A percentile compares a stretch with the other conserved stretches of the same genome.
These are phyloP conservation scores for Annulohypoxylon moriforme DNA, from an alignment of 495 filamentous ascomycete species.

Conservation along the genomic window DNA sequence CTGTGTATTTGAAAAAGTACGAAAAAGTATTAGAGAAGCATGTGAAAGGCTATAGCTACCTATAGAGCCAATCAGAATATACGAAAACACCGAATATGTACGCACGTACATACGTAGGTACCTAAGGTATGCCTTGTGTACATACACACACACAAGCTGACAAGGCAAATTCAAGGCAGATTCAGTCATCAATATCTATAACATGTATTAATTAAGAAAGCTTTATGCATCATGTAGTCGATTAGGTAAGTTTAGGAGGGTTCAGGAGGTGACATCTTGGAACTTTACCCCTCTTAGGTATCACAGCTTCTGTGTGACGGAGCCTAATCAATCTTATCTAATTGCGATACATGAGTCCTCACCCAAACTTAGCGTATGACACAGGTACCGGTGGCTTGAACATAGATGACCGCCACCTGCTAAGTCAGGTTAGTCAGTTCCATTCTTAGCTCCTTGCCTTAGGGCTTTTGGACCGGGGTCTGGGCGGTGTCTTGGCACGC, in stretches of 20 bases:
- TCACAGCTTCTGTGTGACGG: conserved; percentile 22
- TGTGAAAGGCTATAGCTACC: conserved; percentile 24
- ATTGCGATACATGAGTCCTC: conserved; percentile 17
- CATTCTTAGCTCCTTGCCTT: conserved; percentile 42
- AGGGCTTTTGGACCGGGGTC: conserved; percentile 29
- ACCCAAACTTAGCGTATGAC: conserved; percentile 15
- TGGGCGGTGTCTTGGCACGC: conserved; percentile 36
- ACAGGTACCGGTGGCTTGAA: conserved; percentile 22
- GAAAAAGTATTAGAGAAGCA: conserved; percentile 2
- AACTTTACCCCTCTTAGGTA: conserved; percentile 28
- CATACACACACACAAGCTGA: background rate
- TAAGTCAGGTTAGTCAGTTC: conserved; percentile 27
- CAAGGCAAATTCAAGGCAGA: background rate
- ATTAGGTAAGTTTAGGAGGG: conserved; percentile 19
- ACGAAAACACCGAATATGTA: conserved; percentile 5
- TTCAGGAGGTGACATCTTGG: conserved; percentile 9
- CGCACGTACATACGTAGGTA: background rate
- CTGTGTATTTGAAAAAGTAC: background rate
- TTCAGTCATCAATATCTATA: background rate
- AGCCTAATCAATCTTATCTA: conserved; percentile 35
- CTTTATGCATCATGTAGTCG: background rate
- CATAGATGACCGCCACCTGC: conserved; percentile 33
- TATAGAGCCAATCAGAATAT: conserved; percentile 19
- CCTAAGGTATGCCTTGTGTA: background rate
- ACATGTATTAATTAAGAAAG: background rate